phyloP scores from a whole-genome alignment of 371 early-diverging fungal species.

The Nematocida minor region DNA sequence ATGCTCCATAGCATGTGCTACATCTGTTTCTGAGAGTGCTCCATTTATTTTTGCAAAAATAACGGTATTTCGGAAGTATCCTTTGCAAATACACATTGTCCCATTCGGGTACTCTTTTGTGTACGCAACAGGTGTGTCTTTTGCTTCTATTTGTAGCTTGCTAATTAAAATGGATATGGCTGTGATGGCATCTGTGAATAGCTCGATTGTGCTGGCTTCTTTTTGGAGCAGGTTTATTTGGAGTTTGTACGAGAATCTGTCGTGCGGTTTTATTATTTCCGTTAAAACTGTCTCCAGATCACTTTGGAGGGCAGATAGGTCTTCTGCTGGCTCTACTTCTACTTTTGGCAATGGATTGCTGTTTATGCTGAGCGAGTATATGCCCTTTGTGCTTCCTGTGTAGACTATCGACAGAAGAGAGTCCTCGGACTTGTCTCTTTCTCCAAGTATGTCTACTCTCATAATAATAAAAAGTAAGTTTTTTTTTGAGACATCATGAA shows the following conservation, averaged over 20 bases:
- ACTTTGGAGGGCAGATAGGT: background rate
- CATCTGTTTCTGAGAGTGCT: background rate
- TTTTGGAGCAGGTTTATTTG: background rate
- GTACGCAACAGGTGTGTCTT: constrained; percentile 24
- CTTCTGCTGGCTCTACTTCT: background rate
- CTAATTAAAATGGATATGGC: background rate
- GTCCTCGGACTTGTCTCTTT: background rate
- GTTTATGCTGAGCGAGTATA: background rate
- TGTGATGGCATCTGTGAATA: background rate
- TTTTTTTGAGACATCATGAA: background rate
- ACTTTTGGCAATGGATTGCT: background rate
- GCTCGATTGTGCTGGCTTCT: background rate
- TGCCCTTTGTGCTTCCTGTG: background rate
- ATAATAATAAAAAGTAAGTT: background rate
- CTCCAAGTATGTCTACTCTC: background rate
- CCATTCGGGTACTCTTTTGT: background rate
- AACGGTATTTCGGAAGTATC: constrained; percentile 3
- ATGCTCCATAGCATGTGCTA: background rate
- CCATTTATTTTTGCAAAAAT: background rate
- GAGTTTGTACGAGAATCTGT: constrained; percentile 1
- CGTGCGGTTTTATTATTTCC: background rate
- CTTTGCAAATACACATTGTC: background rate
- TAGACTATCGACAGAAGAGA: background rate
- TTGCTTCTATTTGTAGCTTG: background rate
- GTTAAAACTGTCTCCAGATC: background rate